A percentile compares a stretch with the other conserved stretches of the same genome.
Conservation (phyloP, 1,284 basidiomycete genomes). For the Vanrija sp. region DNA sequence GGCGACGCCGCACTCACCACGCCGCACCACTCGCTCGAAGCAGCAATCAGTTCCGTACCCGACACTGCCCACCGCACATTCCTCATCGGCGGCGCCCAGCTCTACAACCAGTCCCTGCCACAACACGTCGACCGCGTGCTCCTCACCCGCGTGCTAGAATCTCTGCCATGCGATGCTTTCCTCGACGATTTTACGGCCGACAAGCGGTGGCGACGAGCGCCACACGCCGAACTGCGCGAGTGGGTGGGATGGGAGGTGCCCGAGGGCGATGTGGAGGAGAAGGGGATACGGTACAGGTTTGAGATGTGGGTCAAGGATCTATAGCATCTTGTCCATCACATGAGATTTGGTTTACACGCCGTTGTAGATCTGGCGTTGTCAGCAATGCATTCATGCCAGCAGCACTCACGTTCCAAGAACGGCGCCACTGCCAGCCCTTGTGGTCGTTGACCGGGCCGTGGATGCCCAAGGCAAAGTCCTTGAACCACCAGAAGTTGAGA, state of each 20-base stretch:
- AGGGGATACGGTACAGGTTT: conserved; percentile 76
- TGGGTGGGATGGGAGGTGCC: conserved; percentile 80
- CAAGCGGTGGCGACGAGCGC: conserved; percentile 58
- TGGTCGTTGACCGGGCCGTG: conserved; percentile 75
- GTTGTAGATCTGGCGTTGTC: conserved; percentile 25
- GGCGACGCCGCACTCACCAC: conserved; percentile 49
- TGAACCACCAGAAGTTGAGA: conserved; percentile 90
- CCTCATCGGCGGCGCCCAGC: conserved; percentile 82
- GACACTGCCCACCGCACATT: conserved; percentile 54
- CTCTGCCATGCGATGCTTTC: conserved; percentile 82
- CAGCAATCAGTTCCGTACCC: conserved; percentile 29
- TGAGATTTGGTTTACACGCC: conserved; percentile 3
- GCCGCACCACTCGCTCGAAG: conserved; percentile 33
- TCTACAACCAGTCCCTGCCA: conserved; percentile 69
- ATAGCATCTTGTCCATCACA: conserved; percentile 10
- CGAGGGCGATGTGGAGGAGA: conserved; percentile 70
- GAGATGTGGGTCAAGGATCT: conserved; percentile 73
- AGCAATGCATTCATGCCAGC: background rate
- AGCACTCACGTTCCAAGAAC: conserved; percentile 42
- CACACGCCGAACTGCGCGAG: conserved; percentile 60
- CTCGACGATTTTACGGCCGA: conserved; percentile 66
- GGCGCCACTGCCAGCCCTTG: conserved; percentile 72
- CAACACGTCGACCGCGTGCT: conserved; percentile 71
- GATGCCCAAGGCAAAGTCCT: conserved; percentile 80
- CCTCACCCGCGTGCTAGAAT: conserved; percentile 71